A percentile compares a stretch with the other conserved stretches of the same genome.
These are phyloP conservation scores for Silene conica DNA, from an alignment of 148 eudicot species.

Conservation along the genomic window DNA sequence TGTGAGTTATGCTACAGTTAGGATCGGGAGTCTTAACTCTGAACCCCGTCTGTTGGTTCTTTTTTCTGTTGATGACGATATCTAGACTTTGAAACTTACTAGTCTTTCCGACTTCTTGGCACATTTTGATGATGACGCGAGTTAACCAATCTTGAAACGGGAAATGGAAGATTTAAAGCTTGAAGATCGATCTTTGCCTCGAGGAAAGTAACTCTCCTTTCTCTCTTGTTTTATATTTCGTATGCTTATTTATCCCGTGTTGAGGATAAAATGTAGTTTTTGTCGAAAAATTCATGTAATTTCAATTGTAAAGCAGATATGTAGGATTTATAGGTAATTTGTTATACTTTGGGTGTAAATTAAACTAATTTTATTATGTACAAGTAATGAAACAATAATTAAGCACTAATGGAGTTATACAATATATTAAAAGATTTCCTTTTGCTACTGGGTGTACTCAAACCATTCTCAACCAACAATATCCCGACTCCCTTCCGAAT, in stretches of 20 bases:
- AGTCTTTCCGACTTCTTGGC: too few species aligned
- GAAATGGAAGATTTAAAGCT: not conserved
- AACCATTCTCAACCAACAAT: too few species aligned
- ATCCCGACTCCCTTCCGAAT: too few species aligned
- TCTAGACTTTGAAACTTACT: too few species aligned
- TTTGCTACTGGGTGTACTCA: too few species aligned
- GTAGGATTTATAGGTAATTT: not conserved
- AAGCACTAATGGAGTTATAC: not conserved
- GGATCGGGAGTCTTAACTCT: too few species aligned
- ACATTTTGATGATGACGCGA: not conserved
- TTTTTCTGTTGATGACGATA: not conserved
- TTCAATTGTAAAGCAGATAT: not conserved
- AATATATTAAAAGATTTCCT: not conserved
- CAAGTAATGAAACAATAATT: not conserved
- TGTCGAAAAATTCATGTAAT: not conserved
- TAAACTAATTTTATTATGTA: not conserved
- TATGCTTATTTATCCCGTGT: not conserved
- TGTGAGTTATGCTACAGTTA: too few species aligned
- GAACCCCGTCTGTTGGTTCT: not conserved
- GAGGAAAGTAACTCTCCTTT: not conserved
- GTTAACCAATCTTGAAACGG: not conserved
- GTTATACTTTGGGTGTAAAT: not conserved
- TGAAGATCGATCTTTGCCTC: not conserved
- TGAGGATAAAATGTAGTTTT: not conserved
- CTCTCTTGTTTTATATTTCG: too few species aligned